Evolutionary conservation across 2,329 filamentous ascomycete species (phyloP), one percentile per base, ranked within the genome.

Genomic region (Geoglossum cookeanum): DNA sequence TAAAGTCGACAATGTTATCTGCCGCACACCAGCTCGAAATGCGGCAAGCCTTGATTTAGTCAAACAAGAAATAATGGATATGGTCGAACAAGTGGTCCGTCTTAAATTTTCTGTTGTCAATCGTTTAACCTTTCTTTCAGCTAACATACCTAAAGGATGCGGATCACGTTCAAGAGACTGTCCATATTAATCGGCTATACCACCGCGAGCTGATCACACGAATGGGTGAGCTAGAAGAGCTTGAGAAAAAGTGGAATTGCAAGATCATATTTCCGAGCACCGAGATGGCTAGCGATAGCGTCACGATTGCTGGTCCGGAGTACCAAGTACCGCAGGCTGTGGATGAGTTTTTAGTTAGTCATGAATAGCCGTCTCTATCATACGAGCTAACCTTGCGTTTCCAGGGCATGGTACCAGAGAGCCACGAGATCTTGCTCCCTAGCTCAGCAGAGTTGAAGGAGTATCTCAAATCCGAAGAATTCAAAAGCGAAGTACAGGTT

Each of bases 181-280:
- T 96, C 63, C 86, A 87, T 63, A 89, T 97, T 65, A 91, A 97
- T 68, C 87, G 92, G 56, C 77, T 98, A 58, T 96, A 96, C 68
- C 92, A 98, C 67, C 87, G 92, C 62, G 88, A 95, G 71, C 81
- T 98, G 60, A 85, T 98, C 67, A 80, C 87, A 59, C 87, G 90
- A 59, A 83, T 97, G 62, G 75, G 80, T 49, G 87, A 96, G 66
- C 88, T 98, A 58, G 91, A 97, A 63, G 87, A 92, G 64, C 77
- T 98, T 55, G 92, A 98, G 74, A 94, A 94, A 77, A 96, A 95
- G 72, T 97, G 90, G 85, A 97, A 97, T 70, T 98, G 92, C 82
- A 97, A 97, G 75, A 94, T 98, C 66, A 87, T 89, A 63, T 98
- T 98, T 68, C 92, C 92, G 6, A 95, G 90, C 72, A 97, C 92